Percentiles rank a stretch among this genome's conserved stretches.
These are phyloP conservation scores for Daphne laureola DNA, from an alignment of 441 rosid species.

Conservation along the genomic window DNA sequence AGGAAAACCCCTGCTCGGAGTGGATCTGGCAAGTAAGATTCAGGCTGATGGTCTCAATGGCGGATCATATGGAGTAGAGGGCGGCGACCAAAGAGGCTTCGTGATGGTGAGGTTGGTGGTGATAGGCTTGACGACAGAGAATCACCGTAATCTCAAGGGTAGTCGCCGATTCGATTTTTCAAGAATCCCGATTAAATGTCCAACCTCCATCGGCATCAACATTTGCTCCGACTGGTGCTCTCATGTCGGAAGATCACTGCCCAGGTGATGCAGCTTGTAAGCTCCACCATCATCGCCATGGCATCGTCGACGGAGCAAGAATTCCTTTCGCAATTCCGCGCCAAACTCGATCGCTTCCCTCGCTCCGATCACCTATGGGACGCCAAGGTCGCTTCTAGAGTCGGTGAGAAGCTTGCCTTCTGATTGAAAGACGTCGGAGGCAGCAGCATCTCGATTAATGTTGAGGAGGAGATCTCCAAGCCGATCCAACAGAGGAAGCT, in stretches of 20 bases:
- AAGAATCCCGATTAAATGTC: no score
- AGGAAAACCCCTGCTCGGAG: no score
- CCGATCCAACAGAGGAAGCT: constrained; percentile 48
- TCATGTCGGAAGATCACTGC: constrained; percentile 70
- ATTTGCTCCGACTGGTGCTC: constrained; percentile 52
- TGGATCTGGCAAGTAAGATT: no score
- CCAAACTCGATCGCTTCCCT: constrained; percentile 42
- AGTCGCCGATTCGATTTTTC: no score
- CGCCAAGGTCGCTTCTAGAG: constrained; percentile 46
- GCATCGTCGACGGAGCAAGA: constrained; percentile 62
- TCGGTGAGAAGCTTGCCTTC: constrained; percentile 61
- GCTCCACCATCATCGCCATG: constrained; percentile 59
- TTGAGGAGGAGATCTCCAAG: constrained; percentile 52
- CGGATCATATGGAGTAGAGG: no score
- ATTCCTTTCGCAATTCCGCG: constrained; percentile 45
- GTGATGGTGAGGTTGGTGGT: no score
- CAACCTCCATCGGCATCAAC: constrained; percentile 27
- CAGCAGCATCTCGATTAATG: constrained; percentile 31
- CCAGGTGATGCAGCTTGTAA: constrained; percentile 45
- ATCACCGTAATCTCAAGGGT: no score
- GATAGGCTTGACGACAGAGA: no score
- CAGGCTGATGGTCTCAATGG: no score
- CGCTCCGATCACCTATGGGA: constrained; percentile 46
- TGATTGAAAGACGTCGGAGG: constrained; percentile 52
- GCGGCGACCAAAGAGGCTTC: no score